Evolutionary conservation across 2,329 filamentous ascomycete species (phyloP).

Genomic region (Ophiostoma ips): DNA sequence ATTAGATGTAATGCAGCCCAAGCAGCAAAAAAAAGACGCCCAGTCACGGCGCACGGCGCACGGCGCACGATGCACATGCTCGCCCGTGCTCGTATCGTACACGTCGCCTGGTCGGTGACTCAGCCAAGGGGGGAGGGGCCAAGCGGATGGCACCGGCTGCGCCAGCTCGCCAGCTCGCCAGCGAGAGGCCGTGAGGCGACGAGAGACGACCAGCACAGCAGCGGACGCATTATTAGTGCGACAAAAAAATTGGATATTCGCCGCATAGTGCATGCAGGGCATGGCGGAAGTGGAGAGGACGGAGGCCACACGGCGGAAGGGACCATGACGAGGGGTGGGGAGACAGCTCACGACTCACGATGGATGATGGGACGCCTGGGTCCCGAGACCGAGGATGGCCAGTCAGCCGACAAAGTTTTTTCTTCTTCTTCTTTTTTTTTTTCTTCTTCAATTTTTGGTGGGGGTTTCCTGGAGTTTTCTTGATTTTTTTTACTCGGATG

Average conservation of each 20-base stretch:
- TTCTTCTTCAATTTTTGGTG: no score
- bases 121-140: no score
- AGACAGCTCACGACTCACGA: conserved; percentile 5
- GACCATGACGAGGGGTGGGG: not conserved
- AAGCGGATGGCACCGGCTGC: no score
- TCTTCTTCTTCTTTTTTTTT: not conserved
- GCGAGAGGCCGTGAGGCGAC: not conserved
- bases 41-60: no score
- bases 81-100: not conserved
- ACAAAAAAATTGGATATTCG: conserved; percentile 4
- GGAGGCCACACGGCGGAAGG: not conserved
- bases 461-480: no score
- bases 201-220: conserved; percentile 3
- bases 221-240: not conserved
- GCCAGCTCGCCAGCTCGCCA: no score
- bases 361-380: not conserved
- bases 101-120: not conserved
- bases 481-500: no score
- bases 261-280: conserved; percentile 6
- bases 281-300: not conserved
- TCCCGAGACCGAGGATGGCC: not conserved
- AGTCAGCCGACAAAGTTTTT: not conserved
- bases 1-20: no score
- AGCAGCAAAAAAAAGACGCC: not conserved
- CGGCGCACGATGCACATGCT: no score